Evolutionary conservation across 306 rosid genomes (phyloP).

Genomic region (Lathyrus oleraceus): DNA sequence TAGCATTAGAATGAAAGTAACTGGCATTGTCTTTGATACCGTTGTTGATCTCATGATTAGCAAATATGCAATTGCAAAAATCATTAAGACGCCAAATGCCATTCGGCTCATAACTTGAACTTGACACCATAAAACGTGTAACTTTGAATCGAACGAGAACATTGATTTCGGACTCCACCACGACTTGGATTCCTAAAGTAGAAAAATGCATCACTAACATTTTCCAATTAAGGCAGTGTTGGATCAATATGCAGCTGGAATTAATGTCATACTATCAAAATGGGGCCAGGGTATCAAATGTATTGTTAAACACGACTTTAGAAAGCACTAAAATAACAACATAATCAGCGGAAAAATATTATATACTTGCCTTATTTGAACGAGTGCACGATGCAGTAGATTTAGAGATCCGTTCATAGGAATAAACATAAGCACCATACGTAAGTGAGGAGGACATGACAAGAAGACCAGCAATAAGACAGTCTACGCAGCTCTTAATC

Average conservation of each 20-base stretch:
- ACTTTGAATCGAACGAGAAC: slow-evolving; percentile 47
- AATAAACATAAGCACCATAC: slow-evolving; percentile 68
- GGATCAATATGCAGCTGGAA: slow-evolving; percentile 17
- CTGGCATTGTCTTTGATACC: slow-evolving; percentile 61
- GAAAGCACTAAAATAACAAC: slow-evolving; percentile 1
- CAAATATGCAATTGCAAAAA: slow-evolving; percentile 54
- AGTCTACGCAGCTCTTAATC: slow-evolving; percentile 64
- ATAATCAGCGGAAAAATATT: neutral
- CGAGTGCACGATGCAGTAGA: slow-evolving; percentile 71
- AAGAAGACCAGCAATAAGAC: slow-evolving; percentile 78
- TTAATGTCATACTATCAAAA: neutral
- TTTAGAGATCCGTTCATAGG: slow-evolving; percentile 60
- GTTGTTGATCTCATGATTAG: slow-evolving; percentile 59
- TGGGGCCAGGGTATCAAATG: neutral
- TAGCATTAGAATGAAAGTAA: slow-evolving; percentile 69
- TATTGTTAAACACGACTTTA: slow-evolving; percentile 14
- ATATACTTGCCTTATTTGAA: slow-evolving; percentile 58
- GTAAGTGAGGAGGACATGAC: slow-evolving; percentile 61
- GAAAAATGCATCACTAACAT: neutral
- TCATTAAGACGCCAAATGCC: slow-evolving; percentile 66
- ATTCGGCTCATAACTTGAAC: slow-evolving; percentile 65
- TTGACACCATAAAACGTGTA: slow-evolving; percentile 58
- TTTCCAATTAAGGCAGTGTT: neutral
- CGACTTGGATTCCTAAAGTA: slow-evolving; percentile 54
- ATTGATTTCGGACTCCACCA: slow-evolving; percentile 73